A percentile compares a stretch with the other conserved stretches of the same genome.
These are phyloP conservation scores for Linderniella brevidens DNA, from an alignment of 257 asterid species.

Conservation along the genomic window DNA sequence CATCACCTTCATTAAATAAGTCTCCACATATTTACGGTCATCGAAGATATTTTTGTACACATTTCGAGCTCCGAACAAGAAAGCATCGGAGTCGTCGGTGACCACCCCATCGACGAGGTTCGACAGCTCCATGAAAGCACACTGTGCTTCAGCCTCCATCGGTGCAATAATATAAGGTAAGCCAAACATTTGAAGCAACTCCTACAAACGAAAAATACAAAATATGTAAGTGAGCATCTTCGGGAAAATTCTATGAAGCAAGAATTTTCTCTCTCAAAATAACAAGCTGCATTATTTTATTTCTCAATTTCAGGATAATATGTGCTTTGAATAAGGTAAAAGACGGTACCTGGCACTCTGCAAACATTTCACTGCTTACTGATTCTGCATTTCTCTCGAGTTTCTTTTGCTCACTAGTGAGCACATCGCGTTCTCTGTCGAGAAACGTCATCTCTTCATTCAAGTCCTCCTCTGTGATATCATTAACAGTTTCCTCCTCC, in stretches of 20 bases:
- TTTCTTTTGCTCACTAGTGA: constrained; percentile 62
- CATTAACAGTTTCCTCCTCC: constrained; percentile 13
- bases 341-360: constrained; percentile 73
- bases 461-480: constrained; percentile 28
- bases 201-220: constrained; percentile 29
- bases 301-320: neutral
- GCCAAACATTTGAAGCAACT: constrained; percentile 97
- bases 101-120: constrained; percentile 93
- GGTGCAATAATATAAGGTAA: constrained; percentile 92
- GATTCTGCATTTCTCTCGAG: constrained; percentile 86
- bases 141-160: constrained; percentile 99
- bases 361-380: constrained; percentile 80
- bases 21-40: constrained; percentile 92
- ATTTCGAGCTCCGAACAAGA: constrained; percentile 78
- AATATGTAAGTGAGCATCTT: neutral
- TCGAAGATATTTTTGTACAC: constrained; percentile 93
- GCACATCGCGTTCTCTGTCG: constrained; percentile 47
- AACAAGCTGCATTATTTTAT: too few relatives aligned
- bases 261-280: too few relatives aligned
- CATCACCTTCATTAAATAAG: constrained; percentile 85
- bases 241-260: too few relatives aligned
- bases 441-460: constrained; percentile 53
- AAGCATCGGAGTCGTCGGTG: constrained; percentile 89
- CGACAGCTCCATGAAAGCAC: constrained; percentile 80
- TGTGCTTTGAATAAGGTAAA: neutral